phyloP scores from a whole-genome alignment of 768 basidiomycete species.

The Boletus reticulatus region DNA sequence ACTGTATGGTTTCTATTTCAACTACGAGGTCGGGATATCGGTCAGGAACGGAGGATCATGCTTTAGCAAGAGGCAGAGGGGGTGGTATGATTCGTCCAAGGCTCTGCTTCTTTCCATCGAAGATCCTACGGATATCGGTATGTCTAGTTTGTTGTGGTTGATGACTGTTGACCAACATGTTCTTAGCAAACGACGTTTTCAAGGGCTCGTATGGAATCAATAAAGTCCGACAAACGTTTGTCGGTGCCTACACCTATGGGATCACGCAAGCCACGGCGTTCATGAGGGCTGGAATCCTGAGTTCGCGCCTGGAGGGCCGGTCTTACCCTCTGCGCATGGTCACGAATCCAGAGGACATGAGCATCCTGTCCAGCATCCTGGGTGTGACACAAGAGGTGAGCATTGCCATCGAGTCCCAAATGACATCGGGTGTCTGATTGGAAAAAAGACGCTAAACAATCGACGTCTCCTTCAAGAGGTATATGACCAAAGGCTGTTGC shows the following conservation, averaged over 20 bases:
- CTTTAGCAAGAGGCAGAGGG: conserved; percentile 75
- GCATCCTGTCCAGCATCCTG: conserved; percentile 76
- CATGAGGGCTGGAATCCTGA: conserved; percentile 59
- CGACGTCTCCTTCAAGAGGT: conserved; percentile 67
- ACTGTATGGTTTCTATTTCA: conserved; percentile 89
- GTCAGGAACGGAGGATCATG: conserved; percentile 86
- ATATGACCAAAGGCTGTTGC: conserved; percentile 57
- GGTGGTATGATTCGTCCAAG: conserved; percentile 70
- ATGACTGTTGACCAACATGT: neutral
- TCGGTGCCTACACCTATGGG: conserved; percentile 74
- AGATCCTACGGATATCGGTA: conserved; percentile 88
- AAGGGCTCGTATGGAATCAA: conserved; percentile 81
- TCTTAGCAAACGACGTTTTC: conserved; percentile 88
- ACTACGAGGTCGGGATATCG: conserved; percentile 90
- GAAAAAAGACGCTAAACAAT: conserved; percentile 66
- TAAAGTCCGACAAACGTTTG: conserved; percentile 78
- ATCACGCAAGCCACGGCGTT: conserved; percentile 78
- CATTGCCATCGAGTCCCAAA: neutral
- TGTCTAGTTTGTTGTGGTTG: conserved; percentile 31
- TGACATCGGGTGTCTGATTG: conserved; percentile 1
- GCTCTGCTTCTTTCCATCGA: conserved; percentile 76
- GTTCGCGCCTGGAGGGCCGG: conserved; percentile 51
- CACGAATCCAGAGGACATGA: conserved; percentile 61
- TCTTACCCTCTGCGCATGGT: conserved; percentile 43
- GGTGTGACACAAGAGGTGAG: conserved; percentile 81